Base-by-base conservation (phyloP, 441 rosid genomes). In the Breynia disticha region DNA sequence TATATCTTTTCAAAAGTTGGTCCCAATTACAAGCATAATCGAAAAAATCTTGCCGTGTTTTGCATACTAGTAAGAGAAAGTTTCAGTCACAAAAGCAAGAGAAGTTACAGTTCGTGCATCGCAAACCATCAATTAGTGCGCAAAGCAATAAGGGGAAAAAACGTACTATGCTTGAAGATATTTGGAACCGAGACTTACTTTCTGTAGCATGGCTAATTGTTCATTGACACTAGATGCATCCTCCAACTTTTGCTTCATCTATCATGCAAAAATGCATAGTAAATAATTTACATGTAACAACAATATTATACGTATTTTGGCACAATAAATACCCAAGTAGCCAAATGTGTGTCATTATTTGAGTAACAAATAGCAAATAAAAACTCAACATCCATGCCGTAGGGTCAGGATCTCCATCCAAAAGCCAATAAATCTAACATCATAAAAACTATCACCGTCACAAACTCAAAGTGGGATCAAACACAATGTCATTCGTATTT, bases 171-270 rank as follows among this genome's bases (percentile, higher is more conserved):
- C 44, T 2, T 11, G n/a, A 15, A 41, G 44, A 41, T 41, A 15
- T 41, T 41, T 5, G 55, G 1, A 22, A 16, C 15, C 15, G n/a
- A n/a, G 14, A 16, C 44, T 65, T 64, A 81, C 96, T 84, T 87
- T 81, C 50, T 81, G 81, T 52, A 87, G 71, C 53, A 74, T 59
- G 19, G 59, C 74, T 53, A 84, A 52, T 59, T 71, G 81, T 51
- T 74, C 67, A 50, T 68, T 72, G 38, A 55, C 35, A 18, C 69
- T 59, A 22, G 66, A 48, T 17, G 72, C 59, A 65, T 67, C 76
- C 54, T 66, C 80, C 58, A 61, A 59, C 57, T 62, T 76, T 59
- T 75, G 81, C 70, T 77, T 90, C 15, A 78, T 61, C 95, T 90
- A 83, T 57, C 66, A 66, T 55, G 4, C 54, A 64, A 32, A 60